phyloP scores from a whole-genome alignment of 164 flowering plant genomes.

The Vitis labrusca region DNA sequence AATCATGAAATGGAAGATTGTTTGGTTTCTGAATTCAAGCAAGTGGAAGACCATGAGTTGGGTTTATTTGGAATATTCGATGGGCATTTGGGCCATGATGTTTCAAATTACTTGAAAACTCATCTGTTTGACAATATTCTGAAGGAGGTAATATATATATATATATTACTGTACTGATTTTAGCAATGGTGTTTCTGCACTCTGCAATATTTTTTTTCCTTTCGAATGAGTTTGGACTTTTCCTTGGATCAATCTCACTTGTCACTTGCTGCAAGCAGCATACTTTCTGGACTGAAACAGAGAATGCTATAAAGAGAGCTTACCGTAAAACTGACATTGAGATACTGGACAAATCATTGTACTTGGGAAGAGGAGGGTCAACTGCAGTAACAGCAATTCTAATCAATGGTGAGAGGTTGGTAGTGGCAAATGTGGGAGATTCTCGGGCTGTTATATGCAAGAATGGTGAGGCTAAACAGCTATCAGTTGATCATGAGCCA shows the following conservation, averaged over 20 bases:
- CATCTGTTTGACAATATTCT: slow-evolving; percentile 43
- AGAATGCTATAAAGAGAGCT: slow-evolving; percentile 71
- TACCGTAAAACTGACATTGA: slow-evolving; percentile 59
- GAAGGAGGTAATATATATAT: slow-evolving; percentile 31
- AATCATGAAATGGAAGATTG: slow-evolving; percentile 53
- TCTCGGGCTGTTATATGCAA: slow-evolving; percentile 60
- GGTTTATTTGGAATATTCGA: slow-evolving; percentile 54
- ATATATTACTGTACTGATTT: neutral
- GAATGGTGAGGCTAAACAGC: slow-evolving; percentile 56
- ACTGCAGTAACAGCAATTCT: slow-evolving; percentile 91
- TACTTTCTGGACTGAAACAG: slow-evolving; percentile 65
- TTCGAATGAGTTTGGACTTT: neutral
- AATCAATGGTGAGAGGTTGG: slow-evolving; percentile 52
- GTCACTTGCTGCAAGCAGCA: slow-evolving; percentile 36
- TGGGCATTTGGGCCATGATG: slow-evolving; percentile 53
- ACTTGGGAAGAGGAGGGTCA: slow-evolving; percentile 78
- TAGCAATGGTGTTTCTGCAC: too few species aligned
- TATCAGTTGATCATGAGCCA: slow-evolving; percentile 76
- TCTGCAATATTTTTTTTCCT: neutral
- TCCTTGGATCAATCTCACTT: neutral
- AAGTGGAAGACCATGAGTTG: slow-evolving; percentile 25
- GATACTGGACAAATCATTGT: slow-evolving; percentile 47
- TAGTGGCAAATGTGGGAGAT: slow-evolving; percentile 72
- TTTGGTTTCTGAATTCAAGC: slow-evolving; percentile 36
- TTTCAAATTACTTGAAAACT: slow-evolving; percentile 38